Evolutionary conservation across 352 stramenopile genomes (phyloP).

Genomic region (Elongisporangium prolatum): DNA sequence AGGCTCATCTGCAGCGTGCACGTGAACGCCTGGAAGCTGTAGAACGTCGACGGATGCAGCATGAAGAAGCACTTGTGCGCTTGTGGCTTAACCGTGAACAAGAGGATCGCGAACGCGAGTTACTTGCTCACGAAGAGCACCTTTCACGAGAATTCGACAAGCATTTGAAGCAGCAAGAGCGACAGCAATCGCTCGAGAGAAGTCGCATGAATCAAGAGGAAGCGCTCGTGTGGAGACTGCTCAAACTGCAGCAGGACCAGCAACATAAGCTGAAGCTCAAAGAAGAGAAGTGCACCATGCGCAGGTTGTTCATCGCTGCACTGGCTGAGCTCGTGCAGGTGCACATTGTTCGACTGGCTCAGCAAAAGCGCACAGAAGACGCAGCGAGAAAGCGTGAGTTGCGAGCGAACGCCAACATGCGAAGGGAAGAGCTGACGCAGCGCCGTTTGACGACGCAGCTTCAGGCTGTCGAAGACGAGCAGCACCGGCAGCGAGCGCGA

Average conservation of each 20-base stretch:
- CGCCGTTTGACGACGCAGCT: conserved; percentile 22
- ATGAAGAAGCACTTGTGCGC: conserved; percentile 10
- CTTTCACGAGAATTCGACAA: neutral
- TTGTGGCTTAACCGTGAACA: neutral
- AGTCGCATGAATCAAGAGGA: conserved; percentile 8
- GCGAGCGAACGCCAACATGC: conserved; percentile 38
- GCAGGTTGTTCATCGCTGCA: conserved; percentile 14
- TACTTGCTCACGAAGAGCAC: conserved; percentile 6
- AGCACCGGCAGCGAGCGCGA: conserved; percentile 15
- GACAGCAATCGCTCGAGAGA: neutral
- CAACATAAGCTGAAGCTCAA: conserved; percentile 3
- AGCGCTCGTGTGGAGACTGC: conserved; percentile 1
- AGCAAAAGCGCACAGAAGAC: conserved; percentile 16
- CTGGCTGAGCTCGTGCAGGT: conserved; percentile 22
- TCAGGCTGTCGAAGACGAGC: conserved; percentile 11
- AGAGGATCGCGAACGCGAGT: neutral
- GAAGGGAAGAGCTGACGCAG: conserved; percentile 34
- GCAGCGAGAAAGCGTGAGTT: conserved; percentile 18
- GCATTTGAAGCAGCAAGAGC: neutral
- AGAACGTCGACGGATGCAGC: conserved; percentile 10
- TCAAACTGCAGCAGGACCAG: conserved; percentile 4
- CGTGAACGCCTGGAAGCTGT: conserved; percentile 8
- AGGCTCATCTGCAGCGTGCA: conserved; percentile 8
- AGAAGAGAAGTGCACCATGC: conserved; percentile 17
- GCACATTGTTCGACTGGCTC: conserved; percentile 4